phyloP scores from a whole-genome alignment of 2,329 filamentous ascomycete species.

The Septoria petroselini region DNA sequence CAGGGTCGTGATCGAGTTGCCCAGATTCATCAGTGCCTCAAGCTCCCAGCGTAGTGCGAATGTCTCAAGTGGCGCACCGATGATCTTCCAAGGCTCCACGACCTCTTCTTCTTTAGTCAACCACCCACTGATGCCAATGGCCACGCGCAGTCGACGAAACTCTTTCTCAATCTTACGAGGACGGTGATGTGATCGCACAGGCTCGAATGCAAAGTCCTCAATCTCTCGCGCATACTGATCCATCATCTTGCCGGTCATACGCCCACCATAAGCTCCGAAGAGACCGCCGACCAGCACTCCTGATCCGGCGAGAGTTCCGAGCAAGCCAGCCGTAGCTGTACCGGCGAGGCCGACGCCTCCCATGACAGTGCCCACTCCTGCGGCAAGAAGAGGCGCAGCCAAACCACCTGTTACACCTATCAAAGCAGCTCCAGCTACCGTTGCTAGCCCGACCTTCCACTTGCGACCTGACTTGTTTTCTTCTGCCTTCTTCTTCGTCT shows the following conservation, averaged over 20 bases:
- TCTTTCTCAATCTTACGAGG: constrained; percentile 52
- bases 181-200: constrained; percentile 60
- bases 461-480: constrained; percentile 63
- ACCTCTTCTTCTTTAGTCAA: constrained; percentile 68
- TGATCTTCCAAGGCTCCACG: constrained; percentile 71
- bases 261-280: constrained; percentile 86
- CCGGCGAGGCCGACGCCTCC: constrained; percentile 38
- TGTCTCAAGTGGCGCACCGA: constrained; percentile 70
- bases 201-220: constrained; percentile 82
- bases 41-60: constrained; percentile 85
- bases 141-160: constrained; percentile 63
- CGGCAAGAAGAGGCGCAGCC: constrained; percentile 71
- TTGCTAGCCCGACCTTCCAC: constrained; percentile 82
- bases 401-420: constrained; percentile 81
- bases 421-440: constrained; percentile 80
- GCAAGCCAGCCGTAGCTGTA: constrained; percentile 70
- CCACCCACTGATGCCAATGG: constrained; percentile 81
- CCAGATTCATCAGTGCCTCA: constrained; percentile 70
- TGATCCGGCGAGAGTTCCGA: constrained; percentile 77
- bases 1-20: constrained; percentile 71
- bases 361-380: constrained; percentile 69
- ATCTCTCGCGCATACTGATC: constrained; percentile 84
- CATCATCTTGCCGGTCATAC: constrained; percentile 81
- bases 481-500: constrained; percentile 68
- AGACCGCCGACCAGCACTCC: constrained; percentile 75